These are phyloP conservation scores for Fimicolochytrium jonesii DNA, from an alignment of 192 early-diverging fungal species.

Conservation along the genomic window DNA sequence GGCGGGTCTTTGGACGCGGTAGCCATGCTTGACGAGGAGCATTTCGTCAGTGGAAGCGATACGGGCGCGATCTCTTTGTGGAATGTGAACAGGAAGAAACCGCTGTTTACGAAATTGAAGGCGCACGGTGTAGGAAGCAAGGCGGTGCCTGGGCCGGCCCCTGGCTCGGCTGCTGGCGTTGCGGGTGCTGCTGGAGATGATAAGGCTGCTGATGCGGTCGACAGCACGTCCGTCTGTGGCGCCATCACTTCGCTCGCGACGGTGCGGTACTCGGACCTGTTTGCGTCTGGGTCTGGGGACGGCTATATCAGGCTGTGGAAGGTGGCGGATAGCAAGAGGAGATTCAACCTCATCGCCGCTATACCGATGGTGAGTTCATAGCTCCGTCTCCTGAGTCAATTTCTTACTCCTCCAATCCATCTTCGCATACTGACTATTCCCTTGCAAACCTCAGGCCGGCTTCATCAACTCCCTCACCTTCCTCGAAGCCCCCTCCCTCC, in stretches of 20 bases:
- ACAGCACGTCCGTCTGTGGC: slow-evolving; percentile 44
- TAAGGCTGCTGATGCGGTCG: neutral
- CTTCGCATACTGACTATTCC: too few species aligned
- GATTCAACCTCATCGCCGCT: slow-evolving; percentile 53
- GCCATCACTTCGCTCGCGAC: slow-evolving; percentile 89
- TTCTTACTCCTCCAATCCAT: too few species aligned
- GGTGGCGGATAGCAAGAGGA: slow-evolving; percentile 60
- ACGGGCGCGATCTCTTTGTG: slow-evolving; percentile 87
- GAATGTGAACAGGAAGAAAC: slow-evolving; percentile 90
- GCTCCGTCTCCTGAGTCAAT: too few species aligned
- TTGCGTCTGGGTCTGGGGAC: slow-evolving; percentile 85
- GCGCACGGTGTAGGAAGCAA: slow-evolving; percentile 65
- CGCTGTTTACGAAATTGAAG: slow-evolving; percentile 68
- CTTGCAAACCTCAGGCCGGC: too few species aligned
- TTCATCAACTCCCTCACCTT: slow-evolving; percentile 54
- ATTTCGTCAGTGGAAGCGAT: slow-evolving; percentile 90
- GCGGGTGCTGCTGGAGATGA: neutral
- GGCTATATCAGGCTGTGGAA: slow-evolving; percentile 88
- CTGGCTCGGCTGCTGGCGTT: slow-evolving; percentile 5
- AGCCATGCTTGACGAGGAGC: slow-evolving; percentile 89
- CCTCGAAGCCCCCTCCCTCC: slow-evolving; percentile 43
- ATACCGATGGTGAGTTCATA: slow-evolving; percentile 68
- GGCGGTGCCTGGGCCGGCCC: slow-evolving; percentile 4
- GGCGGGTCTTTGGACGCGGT: slow-evolving; percentile 77
- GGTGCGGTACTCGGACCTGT: slow-evolving; percentile 81